phyloP scores from a whole-genome alignment of 805 yeast genomes.

The Ogataea methanolica region DNA sequence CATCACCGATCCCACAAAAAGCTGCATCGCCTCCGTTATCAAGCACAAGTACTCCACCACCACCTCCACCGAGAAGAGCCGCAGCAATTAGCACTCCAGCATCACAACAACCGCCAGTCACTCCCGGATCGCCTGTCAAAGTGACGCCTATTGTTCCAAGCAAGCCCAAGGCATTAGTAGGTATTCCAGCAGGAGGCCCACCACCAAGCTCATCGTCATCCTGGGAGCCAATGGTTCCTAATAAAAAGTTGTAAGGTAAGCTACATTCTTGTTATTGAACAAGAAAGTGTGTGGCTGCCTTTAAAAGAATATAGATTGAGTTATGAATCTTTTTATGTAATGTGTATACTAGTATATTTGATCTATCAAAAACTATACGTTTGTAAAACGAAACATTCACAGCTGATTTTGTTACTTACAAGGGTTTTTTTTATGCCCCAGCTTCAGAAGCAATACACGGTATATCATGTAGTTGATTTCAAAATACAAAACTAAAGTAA shows the following conservation, averaged over 20 bases:
- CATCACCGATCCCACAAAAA: conserved; percentile 12
- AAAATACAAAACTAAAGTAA: too few species aligned
- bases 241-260: conserved; percentile 17
- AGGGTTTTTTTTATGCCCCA: too few species aligned
- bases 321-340: not conserved
- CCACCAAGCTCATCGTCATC: not conserved
- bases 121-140: conserved; percentile 9
- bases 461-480: too few species aligned
- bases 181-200: conserved; percentile 10
- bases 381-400: too few species aligned
- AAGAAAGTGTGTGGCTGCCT: too few species aligned
- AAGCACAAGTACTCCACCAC: conserved; percentile 21
- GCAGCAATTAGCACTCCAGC: not conserved
- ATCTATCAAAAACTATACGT: too few species aligned
- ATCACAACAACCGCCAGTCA: not conserved
- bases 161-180: conserved; percentile 25
- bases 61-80: conserved; percentile 25
- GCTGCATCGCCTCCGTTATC: not conserved
- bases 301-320: not conserved
- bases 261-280: too few species aligned
- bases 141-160: conserved; percentile 29
- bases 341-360: not conserved
- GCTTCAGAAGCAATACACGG: too few species aligned
- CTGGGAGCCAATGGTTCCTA: conserved; percentile 32
- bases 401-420: too few species aligned